These are phyloP conservation scores for Fusarium azukiicola DNA, from an alignment of 2,329 filamentous ascomycete species.

Conservation along the genomic window DNA sequence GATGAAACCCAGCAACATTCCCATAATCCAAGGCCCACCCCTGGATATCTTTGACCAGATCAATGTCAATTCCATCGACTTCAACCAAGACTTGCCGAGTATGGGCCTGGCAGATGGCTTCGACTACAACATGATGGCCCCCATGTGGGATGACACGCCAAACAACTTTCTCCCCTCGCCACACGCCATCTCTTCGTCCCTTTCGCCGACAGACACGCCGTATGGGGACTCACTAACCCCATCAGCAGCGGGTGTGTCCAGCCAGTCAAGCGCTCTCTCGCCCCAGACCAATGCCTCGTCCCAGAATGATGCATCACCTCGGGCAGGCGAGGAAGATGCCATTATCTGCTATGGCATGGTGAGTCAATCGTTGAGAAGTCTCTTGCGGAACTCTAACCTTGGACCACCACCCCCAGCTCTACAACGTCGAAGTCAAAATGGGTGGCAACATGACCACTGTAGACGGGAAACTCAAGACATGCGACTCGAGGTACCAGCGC, in stretches of 20 bases:
- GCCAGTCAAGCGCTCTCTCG: neutral
- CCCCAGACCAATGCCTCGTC: neutral
- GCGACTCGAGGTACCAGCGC: neutral
- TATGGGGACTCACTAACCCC: neutral
- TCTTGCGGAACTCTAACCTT: neutral
- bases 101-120: neutral
- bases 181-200: neutral
- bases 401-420: neutral
- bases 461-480: neutral
- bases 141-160: neutral
- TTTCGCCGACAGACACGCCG: neutral
- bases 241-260: neutral
- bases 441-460: slow-evolving; percentile 23
- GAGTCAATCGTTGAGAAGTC: neutral
- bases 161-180: neutral
- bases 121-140: neutral
- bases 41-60: neutral
- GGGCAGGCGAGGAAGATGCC: neutral
- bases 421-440: slow-evolving; percentile 28
- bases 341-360: slow-evolving; percentile 18
- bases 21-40: neutral
- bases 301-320: neutral
- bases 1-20: neutral
- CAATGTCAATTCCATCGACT: neutral
- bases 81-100: neutral